phyloP scores from a whole-genome alignment of 768 basidiomycete genomes.

The Filobasidium floriforme region DNA sequence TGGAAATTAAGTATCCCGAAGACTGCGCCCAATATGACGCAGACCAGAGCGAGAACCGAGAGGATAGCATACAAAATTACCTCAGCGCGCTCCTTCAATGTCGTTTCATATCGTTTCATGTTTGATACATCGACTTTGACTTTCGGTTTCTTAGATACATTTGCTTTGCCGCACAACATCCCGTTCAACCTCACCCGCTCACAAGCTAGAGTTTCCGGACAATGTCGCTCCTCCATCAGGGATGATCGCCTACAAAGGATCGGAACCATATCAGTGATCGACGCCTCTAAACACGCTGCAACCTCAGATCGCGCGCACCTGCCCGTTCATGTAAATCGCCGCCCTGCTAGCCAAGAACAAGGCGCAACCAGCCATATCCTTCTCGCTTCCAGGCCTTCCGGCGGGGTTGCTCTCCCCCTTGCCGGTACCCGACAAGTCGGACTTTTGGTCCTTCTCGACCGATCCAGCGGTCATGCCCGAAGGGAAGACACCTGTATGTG shows the following conservation, averaged over 20 bases:
- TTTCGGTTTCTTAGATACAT: too few relatives aligned
- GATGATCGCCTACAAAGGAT: constrained; percentile 28
- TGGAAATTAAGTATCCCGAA: too few relatives aligned
- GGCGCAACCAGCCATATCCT: constrained; percentile 35
- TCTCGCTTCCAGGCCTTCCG: constrained; percentile 33
- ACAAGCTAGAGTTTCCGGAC: constrained; percentile 22
- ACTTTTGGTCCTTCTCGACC: constrained; percentile 27
- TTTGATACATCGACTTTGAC: too few relatives aligned
- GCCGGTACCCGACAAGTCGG: constrained; percentile 25
- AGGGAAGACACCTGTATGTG: constrained; percentile 23
- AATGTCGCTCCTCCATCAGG: constrained; percentile 38
- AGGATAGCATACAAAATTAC: too few relatives aligned
- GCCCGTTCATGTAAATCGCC: constrained; percentile 4
- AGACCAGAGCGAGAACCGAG: too few relatives aligned
- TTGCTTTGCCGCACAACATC: too few relatives aligned
- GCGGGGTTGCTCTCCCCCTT: constrained; percentile 32
- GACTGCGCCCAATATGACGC: too few relatives aligned
- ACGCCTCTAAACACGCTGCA: too few relatives aligned
- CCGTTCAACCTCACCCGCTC: background rate
- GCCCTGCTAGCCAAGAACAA: constrained; percentile 21
- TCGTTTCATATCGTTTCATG: too few relatives aligned
- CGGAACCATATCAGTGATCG: background rate
- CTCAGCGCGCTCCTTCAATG: too few relatives aligned
- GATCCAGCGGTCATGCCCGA: constrained; percentile 32
- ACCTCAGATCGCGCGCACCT: background rate